These are phyloP conservation scores for Neurospora terricola DNA, from an alignment of 495 filamentous ascomycete species.

Conservation along the genomic window DNA sequence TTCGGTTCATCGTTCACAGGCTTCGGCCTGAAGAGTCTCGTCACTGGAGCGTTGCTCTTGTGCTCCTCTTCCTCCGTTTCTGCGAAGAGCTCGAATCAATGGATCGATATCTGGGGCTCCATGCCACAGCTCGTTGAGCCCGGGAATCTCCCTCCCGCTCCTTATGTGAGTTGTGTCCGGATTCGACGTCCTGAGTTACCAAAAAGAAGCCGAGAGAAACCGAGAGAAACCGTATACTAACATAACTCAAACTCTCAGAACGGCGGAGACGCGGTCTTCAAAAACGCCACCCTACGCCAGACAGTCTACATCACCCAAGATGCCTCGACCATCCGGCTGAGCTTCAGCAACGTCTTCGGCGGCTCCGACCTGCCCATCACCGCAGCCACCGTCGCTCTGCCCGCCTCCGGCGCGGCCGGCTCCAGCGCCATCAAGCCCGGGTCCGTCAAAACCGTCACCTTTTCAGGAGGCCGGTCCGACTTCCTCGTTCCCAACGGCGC, in stretches of 20 bases:
- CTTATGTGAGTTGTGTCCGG: conserved; percentile 36
- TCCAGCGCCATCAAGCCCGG: conserved; percentile 29
- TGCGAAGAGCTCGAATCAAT: conserved; percentile 27
- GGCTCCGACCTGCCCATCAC: conserved; percentile 44
- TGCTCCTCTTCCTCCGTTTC: conserved; percentile 1
- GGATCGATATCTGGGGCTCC: conserved; percentile 47
- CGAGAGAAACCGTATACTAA: background rate
- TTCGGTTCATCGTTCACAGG: background rate
- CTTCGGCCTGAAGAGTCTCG: conserved; percentile 7
- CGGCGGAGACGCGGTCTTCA: conserved; percentile 15
- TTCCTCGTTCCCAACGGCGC: conserved; percentile 45
- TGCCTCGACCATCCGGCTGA: conserved; percentile 40
- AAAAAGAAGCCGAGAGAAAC: background rate
- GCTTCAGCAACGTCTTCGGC: conserved; percentile 54
- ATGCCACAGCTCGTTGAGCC: conserved; percentile 52
- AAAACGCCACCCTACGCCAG: conserved; percentile 50
- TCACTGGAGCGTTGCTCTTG: conserved; percentile 11
- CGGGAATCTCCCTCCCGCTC: conserved; percentile 40
- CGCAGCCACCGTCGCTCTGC: conserved; percentile 41
- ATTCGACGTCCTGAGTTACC: background rate
- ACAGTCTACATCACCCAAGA: conserved; percentile 46
- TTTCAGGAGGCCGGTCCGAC: conserved; percentile 31
- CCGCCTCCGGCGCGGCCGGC: conserved; percentile 32
- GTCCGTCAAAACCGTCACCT: conserved; percentile 39
- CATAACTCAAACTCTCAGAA: conserved; percentile 11